Conservation (phyloP, 2,329 filamentous ascomycete species). For the Penicillium psychrosexuale region DNA sequence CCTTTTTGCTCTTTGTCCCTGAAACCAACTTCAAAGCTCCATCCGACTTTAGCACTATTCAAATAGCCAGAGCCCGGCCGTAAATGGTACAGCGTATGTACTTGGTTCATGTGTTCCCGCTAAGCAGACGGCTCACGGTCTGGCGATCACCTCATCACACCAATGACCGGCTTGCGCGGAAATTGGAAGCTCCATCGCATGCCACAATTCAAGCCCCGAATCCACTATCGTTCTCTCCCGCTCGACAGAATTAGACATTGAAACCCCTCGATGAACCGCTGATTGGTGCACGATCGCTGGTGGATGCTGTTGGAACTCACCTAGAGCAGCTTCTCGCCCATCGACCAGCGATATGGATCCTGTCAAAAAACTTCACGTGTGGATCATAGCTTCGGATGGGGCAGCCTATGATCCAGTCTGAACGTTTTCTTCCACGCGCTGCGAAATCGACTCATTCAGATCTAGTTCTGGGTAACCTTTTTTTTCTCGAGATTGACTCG, state of each 20-base stretch:
- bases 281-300: neutral
- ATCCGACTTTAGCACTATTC: constrained; percentile 2
- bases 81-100: constrained; percentile 5
- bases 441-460: constrained; percentile 3
- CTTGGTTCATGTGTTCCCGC: constrained; percentile 16
- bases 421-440: constrained; percentile 11
- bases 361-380: constrained; percentile 14
- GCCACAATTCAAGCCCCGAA: constrained; percentile 9
- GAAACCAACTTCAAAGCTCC: neutral
- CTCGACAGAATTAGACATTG: neutral
- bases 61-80: constrained; percentile 5
- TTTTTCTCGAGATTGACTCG: neutral
- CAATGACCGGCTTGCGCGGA: constrained; percentile 18
- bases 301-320: neutral
- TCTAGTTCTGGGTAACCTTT: no score
- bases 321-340: neutral
- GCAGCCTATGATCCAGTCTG: constrained; percentile 16
- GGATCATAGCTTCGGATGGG: constrained; percentile 9
- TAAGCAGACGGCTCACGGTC: constrained; percentile 14
- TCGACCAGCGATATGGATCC: neutral
- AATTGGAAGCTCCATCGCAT: constrained; percentile 23
- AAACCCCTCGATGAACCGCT: neutral
- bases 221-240: constrained; percentile 1
- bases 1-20: constrained; percentile 6
- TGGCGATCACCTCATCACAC: constrained; percentile 23